Conservation (phyloP, 805 yeast genomes). For the Jamesozyma rosinii region DNA sequence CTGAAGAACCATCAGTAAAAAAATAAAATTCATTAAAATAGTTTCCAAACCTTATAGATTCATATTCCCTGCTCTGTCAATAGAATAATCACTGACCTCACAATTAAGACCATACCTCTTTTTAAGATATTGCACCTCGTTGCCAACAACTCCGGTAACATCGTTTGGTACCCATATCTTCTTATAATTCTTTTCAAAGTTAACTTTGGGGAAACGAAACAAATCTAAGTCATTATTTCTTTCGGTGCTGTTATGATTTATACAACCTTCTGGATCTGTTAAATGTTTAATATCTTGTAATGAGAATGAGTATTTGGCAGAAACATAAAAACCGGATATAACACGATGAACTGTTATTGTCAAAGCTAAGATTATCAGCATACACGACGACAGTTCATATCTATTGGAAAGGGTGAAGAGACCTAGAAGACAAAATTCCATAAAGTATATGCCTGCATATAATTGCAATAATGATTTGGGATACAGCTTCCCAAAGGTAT, state of each 20-base stretch:
- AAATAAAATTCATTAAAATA: neutral
- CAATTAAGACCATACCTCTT: constrained; percentile 9
- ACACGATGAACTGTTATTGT: constrained; percentile 53
- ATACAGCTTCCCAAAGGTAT: constrained; percentile 61
- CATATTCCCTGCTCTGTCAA: constrained; percentile 13
- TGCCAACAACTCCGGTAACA: constrained; percentile 28
- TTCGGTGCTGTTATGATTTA: neutral
- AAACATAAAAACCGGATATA: constrained; percentile 29
- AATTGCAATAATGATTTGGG: constrained; percentile 68
- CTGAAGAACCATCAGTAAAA: neutral
- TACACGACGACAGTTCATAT: constrained; percentile 37
- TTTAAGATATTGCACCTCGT: constrained; percentile 13
- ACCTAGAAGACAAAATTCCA: constrained; percentile 72
- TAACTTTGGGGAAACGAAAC: constrained; percentile 4
- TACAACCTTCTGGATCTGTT: neutral
- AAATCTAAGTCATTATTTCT: neutral
- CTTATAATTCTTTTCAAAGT: constrained; percentile 4
- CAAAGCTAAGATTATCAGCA: constrained; percentile 40
- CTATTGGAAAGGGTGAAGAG: constrained; percentile 54
- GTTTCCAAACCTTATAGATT: constrained; percentile 3
- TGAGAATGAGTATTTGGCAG: constrained; percentile 8
- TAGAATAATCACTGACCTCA: constrained; percentile 7
- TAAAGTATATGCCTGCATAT: constrained; percentile 72
- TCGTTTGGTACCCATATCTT: constrained; percentile 39
- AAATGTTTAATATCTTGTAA: neutral